Evolutionary conservation across 2,329 filamentous ascomycete genomes (phyloP).

Genomic region (Zymoseptoria brevis): DNA sequence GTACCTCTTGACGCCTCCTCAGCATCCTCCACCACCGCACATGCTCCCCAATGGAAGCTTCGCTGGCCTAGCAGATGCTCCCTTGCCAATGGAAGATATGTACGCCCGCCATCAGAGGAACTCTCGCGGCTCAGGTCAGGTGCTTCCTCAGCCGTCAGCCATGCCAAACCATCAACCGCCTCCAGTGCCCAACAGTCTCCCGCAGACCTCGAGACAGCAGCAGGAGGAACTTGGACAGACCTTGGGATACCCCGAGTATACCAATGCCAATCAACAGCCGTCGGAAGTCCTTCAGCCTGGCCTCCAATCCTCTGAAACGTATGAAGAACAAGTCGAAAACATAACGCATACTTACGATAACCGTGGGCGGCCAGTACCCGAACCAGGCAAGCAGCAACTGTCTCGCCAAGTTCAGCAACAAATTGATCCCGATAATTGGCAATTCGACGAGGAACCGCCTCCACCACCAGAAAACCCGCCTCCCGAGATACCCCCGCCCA

Average conservation of each 20-base stretch:
- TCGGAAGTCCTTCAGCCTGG: slow-evolving; percentile 20
- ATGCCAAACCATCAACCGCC: slow-evolving; percentile 56
- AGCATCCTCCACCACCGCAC: slow-evolving; percentile 51
- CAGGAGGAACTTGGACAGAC: slow-evolving; percentile 13
- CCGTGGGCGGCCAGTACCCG: slow-evolving; percentile 47
- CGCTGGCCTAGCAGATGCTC: slow-evolving; percentile 40
- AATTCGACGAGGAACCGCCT: slow-evolving; percentile 70
- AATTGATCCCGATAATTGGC: slow-evolving; percentile 65
- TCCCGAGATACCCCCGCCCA: slow-evolving; percentile 46
- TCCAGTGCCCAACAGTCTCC: slow-evolving; percentile 27
- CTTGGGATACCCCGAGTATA: slow-evolving; percentile 31
- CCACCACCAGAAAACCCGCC: slow-evolving; percentile 41
- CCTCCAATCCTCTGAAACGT: slow-evolving; percentile 42
- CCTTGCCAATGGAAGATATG: slow-evolving; percentile 51
- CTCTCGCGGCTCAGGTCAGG: slow-evolving; percentile 22
- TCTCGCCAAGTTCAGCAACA: slow-evolving; percentile 10
- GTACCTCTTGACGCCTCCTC: slow-evolving; percentile 58
- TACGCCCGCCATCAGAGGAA: slow-evolving; percentile 50
- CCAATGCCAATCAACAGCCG: slow-evolving; percentile 30
- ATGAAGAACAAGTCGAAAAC: slow-evolving; percentile 51
- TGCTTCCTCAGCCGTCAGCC: slow-evolving; percentile 29
- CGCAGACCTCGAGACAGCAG: slow-evolving; percentile 16
- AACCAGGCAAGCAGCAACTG: slow-evolving; percentile 29
- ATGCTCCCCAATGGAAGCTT: slow-evolving; percentile 29
- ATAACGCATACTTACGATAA: slow-evolving; percentile 52